Evolutionary conservation across 2,329 filamentous ascomycete species (phyloP).

Genomic region (Purpureocillium takamizusanense): DNA sequence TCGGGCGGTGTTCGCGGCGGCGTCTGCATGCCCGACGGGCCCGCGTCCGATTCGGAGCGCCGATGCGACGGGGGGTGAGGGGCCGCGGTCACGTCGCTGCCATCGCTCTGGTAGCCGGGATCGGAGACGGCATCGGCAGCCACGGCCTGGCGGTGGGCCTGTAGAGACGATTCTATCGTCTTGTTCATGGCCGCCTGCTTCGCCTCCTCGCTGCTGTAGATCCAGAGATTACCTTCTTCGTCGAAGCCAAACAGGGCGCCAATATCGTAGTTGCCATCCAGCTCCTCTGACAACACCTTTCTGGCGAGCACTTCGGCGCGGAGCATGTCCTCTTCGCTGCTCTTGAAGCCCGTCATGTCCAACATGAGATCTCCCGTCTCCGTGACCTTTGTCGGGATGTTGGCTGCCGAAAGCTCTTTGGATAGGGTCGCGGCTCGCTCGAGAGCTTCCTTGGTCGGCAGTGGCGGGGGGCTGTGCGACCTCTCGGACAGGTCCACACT

Average conservation of each 20-base stretch:
- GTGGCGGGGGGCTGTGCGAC: constrained; percentile 68
- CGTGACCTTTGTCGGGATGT: constrained; percentile 89
- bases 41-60: constrained; percentile 58
- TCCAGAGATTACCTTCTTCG: constrained; percentile 96
- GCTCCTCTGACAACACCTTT: constrained; percentile 83
- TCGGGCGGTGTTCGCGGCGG: constrained; percentile 63
- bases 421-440: constrained; percentile 78
- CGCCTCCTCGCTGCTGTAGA: constrained; percentile 95
- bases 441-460: constrained; percentile 66
- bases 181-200: constrained; percentile 77
- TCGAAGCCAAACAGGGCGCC: constrained; percentile 92
- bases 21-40: constrained; percentile 46
- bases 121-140: constrained; percentile 81
- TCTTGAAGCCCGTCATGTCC: constrained; percentile 96
- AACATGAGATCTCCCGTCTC: constrained; percentile 92
- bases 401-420: constrained; percentile 77
- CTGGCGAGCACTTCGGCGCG: constrained; percentile 88
- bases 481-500: constrained; percentile 38
- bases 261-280: constrained; percentile 93
- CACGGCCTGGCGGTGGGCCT: constrained; percentile 36
- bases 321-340: constrained; percentile 83
- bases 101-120: constrained; percentile 91
- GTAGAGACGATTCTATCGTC: constrained; percentile 42
- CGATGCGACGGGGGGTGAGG: constrained; percentile 40
- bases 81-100: constrained; percentile 50